Percentiles rank a stretch among this genome's conserved stretches.
Conservation (phyloP, 225 moss, liverwort and hornwort species). For the Pleurozium schreberi region DNA sequence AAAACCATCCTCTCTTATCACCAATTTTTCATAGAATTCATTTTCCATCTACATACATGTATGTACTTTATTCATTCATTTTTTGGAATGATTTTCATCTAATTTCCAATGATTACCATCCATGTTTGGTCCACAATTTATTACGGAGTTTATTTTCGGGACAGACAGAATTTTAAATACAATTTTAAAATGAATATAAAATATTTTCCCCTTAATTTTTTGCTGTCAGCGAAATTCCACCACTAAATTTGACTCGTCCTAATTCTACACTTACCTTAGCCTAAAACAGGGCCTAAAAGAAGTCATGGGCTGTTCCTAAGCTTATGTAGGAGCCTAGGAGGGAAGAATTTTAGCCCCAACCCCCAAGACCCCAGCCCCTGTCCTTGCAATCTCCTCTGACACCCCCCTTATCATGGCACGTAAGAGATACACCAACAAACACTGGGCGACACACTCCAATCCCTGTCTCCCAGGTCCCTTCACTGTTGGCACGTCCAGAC, state of each 20-base stretch:
- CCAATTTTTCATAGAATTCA: background rate
- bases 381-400: background rate
- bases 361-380: background rate
- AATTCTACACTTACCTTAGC: background rate
- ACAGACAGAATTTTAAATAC: fast-evolving
- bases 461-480: background rate
- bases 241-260: background rate
- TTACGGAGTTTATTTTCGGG: background rate
- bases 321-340: too few relatives aligned
- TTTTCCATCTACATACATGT: background rate
- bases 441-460: background rate
- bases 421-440: background rate
- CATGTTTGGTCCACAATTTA: background rate
- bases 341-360: background rate
- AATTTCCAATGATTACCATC: background rate
- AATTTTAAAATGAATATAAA: background rate
- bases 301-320: background rate
- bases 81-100: background rate
- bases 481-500: background rate
- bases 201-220: too few relatives aligned
- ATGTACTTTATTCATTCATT: fast-evolving
- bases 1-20: fast-evolving
- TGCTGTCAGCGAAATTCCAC: background rate
- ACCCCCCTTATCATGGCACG: background rate
- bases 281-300: background rate